Evolutionary conservation across 208 protist genomes (phyloP).

Genomic region (Borovskyia barvae): DNA sequence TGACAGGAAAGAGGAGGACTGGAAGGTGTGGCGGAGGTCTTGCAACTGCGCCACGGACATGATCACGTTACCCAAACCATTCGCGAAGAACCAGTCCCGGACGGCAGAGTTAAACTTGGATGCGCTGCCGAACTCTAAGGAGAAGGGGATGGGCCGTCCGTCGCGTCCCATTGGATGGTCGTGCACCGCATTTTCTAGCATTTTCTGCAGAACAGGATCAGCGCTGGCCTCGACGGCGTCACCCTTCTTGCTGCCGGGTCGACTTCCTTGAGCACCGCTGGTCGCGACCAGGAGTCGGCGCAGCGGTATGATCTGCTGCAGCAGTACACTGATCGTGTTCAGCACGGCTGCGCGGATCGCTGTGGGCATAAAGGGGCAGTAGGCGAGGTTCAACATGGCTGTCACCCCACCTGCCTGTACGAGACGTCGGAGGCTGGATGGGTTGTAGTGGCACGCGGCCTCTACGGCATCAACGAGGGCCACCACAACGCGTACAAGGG

Average conservation of each 20-base stretch:
- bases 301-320: constrained; percentile 85
- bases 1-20: constrained; percentile 16
- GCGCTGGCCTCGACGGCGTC: constrained; percentile 7
- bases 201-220: constrained; percentile 52
- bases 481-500: constrained; percentile 53
- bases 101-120: constrained; percentile 86
- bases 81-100: constrained; percentile 81
- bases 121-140: constrained; percentile 78
- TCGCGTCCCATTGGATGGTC: constrained; percentile 33
- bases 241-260: neutral
- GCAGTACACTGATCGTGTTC: constrained; percentile 77
- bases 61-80: constrained; percentile 72
- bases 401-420: constrained; percentile 74
- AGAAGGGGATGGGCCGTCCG: constrained; percentile 41
- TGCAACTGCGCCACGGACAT: constrained; percentile 59
- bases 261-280: constrained; percentile 7
- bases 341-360: constrained; percentile 71
- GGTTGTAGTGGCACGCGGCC: constrained; percentile 88
- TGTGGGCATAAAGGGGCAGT: constrained; percentile 66
- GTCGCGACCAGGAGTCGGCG: constrained; percentile 20
- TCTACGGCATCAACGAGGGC: constrained; percentile 77
- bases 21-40: constrained; percentile 32
- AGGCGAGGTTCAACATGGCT: constrained; percentile 68
- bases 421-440: constrained; percentile 55
- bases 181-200: constrained; percentile 68